Base-by-base conservation (phyloP, 768 basidiomycete species). In the Amanita molliuscula region DNA sequence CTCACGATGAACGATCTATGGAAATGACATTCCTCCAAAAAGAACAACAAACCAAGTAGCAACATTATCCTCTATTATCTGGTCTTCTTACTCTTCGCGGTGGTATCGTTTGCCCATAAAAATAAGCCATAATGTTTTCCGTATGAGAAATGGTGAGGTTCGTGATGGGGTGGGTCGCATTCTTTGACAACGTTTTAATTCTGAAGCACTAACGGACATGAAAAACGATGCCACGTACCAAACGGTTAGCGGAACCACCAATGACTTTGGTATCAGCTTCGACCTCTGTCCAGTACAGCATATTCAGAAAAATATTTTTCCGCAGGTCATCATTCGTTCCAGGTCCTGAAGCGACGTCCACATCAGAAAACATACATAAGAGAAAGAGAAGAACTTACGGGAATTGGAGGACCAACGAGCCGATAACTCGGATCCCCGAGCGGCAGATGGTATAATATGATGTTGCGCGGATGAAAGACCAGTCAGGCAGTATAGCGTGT, bases 391-490 rank as follows among this genome's bases (percentile, higher is more conserved):
- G 25, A 35, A 50, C 40, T 15, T 25, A 50, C 48, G 13, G 4
- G 41, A 8, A n/a, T 18, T 29, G 5, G 44, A 6, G 23, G 36
- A 38, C 50, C 50, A 51, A 18, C 42, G 15, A 21, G 29, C 54
- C 3, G 57, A 56, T 6, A 81, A 55, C 37, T 63, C 61, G 4
- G 60, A 58, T 5, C 62, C 42, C 26, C 70, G 61, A 2, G 62
- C 47, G 0, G 64, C 55, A 0, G 81, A 78, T 0, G 76, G 76
- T 33, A 63, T 66, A 1, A 93, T 74, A 36, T 72, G 77, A 55
- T 97, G 92, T 60, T 98, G 96, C 0, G 95, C 88, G 0, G 80
- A 71, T 0, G 95, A 90, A 15, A 96, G 74, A 10, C 96, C 96
- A 4, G 92, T 78, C 2, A 98, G 77, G 60, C 90, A 94, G 65